Percentiles rank a stretch among this genome's conserved stretches.
Evolutionary conservation across 495 filamentous ascomycete species (phyloP).

Genomic region (Tuber calosporum): DNA sequence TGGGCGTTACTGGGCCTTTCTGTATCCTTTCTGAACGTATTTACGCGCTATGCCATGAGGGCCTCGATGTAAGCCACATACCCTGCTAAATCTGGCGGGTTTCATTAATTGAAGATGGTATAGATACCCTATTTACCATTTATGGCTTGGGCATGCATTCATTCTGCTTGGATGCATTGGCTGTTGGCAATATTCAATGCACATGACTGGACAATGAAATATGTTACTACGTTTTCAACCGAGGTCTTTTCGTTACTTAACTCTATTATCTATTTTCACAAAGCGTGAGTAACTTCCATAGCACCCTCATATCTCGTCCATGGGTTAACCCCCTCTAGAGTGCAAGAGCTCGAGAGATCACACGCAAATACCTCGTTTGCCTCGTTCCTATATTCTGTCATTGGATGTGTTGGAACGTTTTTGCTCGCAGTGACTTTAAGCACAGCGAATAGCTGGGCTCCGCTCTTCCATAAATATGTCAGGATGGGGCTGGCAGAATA

Average conservation of each 20-base stretch:
- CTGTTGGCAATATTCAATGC: slow-evolving; percentile 64
- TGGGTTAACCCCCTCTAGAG: slow-evolving; percentile 21
- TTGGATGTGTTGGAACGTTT: slow-evolving; percentile 66
- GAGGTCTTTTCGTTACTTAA: slow-evolving; percentile 67
- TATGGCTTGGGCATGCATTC: slow-evolving; percentile 69
- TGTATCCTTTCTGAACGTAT: slow-evolving; percentile 66
- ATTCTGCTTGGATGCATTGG: slow-evolving; percentile 64
- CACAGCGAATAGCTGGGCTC: slow-evolving; percentile 58
- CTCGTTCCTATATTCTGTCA: slow-evolving; percentile 63
- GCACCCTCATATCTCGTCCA: not conserved
- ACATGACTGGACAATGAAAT: slow-evolving; percentile 71
- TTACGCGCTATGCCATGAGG: slow-evolving; percentile 53
- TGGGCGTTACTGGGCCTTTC: slow-evolving; percentile 68
- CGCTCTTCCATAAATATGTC: slow-evolving; percentile 59
- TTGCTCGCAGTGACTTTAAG: slow-evolving; percentile 59
- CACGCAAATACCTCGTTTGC: slow-evolving; percentile 56
- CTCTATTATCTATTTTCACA: slow-evolving; percentile 69
- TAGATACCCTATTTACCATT: slow-evolving; percentile 62
- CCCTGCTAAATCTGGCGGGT: not conserved
- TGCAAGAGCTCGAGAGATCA: slow-evolving; percentile 60
- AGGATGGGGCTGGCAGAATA: slow-evolving; percentile 62
- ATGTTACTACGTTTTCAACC: slow-evolving; percentile 64
- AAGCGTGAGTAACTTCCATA: slow-evolving; percentile 45
- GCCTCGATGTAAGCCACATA: slow-evolving; percentile 49
- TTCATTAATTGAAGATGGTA: not conserved